These are phyloP conservation scores for Elongisporangium senticosum DNA, from an alignment of 352 stramenopile genomes.

Conservation along the genomic window DNA sequence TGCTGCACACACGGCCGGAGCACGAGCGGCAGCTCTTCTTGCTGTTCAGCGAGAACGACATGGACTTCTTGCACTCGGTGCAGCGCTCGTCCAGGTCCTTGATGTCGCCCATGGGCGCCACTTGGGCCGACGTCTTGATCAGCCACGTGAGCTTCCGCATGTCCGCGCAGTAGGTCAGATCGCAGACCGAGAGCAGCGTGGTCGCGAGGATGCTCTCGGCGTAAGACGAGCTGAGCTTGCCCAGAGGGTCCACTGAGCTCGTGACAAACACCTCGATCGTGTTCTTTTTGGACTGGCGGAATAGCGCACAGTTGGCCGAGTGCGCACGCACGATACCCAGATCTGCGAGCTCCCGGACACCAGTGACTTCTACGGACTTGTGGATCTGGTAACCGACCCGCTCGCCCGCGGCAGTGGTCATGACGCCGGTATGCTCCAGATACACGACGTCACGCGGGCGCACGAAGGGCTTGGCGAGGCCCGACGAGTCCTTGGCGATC, in stretches of 20 bases:
- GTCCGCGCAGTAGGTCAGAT: constrained; percentile 3
- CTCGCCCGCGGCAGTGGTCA: constrained; percentile 14
- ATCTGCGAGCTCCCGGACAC: constrained; percentile 20
- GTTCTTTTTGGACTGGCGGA: constrained; percentile 14
- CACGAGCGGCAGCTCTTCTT: constrained; percentile 22
- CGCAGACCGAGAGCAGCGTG: constrained; percentile 14
- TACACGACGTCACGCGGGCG: constrained; percentile 28
- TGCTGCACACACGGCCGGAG: constrained; percentile 14
- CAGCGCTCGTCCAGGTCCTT: constrained; percentile 1
- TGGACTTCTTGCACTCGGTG: constrained; percentile 7
- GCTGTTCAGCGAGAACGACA: constrained; percentile 8
- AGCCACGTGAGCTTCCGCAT: constrained; percentile 14
- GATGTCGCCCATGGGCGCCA: neutral
- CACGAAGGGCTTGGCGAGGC: constrained; percentile 9
- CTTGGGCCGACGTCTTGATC: constrained; percentile 8
- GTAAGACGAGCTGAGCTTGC: constrained; percentile 5
- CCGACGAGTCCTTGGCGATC: constrained; percentile 9
- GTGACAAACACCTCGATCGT: constrained; percentile 17
- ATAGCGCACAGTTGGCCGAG: constrained; percentile 25
- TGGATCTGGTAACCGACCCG: constrained; percentile 35
- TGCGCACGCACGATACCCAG: constrained; percentile 29
- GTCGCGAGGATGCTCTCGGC: constrained; percentile 17
- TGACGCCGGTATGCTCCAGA: constrained; percentile 23
- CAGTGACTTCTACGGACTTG: constrained; percentile 38
- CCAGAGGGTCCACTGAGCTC: constrained; percentile 15